These are phyloP conservation scores for Nicotiana knightiana DNA, from an alignment of 257 asterid species.

Conservation along the genomic window DNA sequence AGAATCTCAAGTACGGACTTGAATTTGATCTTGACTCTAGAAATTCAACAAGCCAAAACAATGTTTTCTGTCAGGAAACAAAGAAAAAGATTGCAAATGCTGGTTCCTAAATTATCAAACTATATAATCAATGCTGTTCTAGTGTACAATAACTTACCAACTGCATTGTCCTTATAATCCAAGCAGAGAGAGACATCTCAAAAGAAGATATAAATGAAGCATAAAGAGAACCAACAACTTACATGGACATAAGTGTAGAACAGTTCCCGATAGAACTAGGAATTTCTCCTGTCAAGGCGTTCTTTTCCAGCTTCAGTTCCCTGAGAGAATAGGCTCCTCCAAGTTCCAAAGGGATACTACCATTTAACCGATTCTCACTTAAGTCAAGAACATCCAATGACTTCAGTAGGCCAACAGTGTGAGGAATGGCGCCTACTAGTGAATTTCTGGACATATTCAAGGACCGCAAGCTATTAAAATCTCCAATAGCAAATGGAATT, in stretches of 20 bases:
- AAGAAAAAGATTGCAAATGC: not conserved
- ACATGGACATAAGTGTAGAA: conserved; percentile 46
- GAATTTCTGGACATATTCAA: conserved; percentile 53
- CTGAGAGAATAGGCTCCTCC: conserved; percentile 53
- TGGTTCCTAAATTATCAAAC: not conserved
- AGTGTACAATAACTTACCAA: not conserved
- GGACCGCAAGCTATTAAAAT: conserved; percentile 41
- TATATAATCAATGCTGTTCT: not conserved
- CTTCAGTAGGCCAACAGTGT: conserved; percentile 46
- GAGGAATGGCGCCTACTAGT: conserved; percentile 44
- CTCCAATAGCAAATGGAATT: conserved; percentile 52
- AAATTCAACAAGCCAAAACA: not conserved
- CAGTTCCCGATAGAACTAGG: conserved; percentile 64
- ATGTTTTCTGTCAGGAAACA: not conserved
- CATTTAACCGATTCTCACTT: conserved; percentile 58
- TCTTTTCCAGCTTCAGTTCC: conserved; percentile 53
- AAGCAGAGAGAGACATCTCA: not conserved
- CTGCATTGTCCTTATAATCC: not conserved
- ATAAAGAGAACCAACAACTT: conserved; percentile 33
- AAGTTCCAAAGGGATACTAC: conserved; percentile 63
- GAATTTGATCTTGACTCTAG: not conserved
- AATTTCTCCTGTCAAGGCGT: conserved; percentile 49
- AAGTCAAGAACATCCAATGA: conserved; percentile 45
- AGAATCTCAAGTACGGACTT: not conserved
- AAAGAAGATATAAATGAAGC: not conserved